Evolutionary conservation across 306 rosid species (phyloP).

Genomic region (Glycine latifolia): DNA sequence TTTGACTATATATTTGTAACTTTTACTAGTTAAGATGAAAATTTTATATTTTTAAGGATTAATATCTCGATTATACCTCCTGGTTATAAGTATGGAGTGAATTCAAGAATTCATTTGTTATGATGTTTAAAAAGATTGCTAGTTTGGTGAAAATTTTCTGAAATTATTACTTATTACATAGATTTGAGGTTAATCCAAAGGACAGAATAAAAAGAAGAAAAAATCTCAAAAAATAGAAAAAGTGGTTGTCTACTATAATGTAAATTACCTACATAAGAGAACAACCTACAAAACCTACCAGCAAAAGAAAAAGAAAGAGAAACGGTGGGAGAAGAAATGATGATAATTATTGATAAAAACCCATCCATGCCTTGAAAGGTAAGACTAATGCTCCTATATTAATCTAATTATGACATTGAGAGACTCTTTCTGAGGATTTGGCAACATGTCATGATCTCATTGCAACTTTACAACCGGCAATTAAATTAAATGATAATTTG

Average conservation of each 20-base stretch:
- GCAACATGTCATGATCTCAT: slow-evolving; percentile 58
- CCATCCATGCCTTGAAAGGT: slow-evolving; percentile 33
- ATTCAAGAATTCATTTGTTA: background rate
- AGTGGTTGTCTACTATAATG: background rate
- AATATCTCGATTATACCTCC: background rate
- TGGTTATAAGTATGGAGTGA: background rate
- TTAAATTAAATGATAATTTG: slow-evolving; percentile 5
- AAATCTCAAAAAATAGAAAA: background rate
- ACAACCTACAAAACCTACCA: background rate
- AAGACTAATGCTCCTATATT: slow-evolving; percentile 13
- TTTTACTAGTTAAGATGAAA: background rate
- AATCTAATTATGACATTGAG: slow-evolving; percentile 30
- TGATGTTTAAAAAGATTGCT: background rate
- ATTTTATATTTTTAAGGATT: background rate
- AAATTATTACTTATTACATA: background rate
- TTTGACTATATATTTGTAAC: background rate
- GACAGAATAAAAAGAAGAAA: background rate
- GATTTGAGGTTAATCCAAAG: background rate
- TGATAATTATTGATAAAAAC: background rate
- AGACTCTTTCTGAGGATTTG: slow-evolving; percentile 42
- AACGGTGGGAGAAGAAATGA: background rate
- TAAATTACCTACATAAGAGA: background rate
- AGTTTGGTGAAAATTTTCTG: background rate
- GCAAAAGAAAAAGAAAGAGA: background rate
- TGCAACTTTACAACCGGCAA: slow-evolving; percentile 49